Base-by-base conservation (phyloP, 2,329 filamentous ascomycete genomes). In the Colletotrichum graminicola region DNA sequence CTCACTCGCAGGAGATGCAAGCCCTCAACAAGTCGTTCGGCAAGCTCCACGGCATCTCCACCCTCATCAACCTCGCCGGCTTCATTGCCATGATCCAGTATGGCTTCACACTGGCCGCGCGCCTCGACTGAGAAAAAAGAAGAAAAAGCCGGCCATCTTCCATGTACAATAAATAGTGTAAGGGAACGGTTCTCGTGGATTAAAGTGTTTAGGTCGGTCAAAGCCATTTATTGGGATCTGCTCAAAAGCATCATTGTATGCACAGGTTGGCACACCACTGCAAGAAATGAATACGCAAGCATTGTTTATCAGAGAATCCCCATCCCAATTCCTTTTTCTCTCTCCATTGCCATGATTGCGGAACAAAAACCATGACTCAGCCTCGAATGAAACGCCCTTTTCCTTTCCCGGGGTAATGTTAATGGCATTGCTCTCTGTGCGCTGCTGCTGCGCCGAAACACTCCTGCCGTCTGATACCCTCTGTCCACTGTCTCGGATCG, bases 1-100 rank as follows among this genome's bases (percentile, higher is more conserved):
- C 94, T 49, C 93, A 97, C 77, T 96, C 93, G 6, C 86, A 91
- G 75, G 93, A 95, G 83, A 98, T 98, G 95, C 81, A 89, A 75
- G 86, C 85, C 11, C 81, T 97, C 76, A 97, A 95, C 85, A 93
- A 90, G 82, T 86, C 85, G 74, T 98, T 98, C 80, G 90, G 89
- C 21, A 88, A 88, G 73, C 81, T 97, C 68, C 96, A 99, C 81
- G 94, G 95, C 7, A 83, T 93, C 59, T 97, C 94, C 10, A 93
- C 93, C 36, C 80, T 97, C 72, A 80, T 97, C 26, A 98, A 98
- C 80, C 78, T 98, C 71, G 81, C 88, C 2, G 92, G 90, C 0
- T 86, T 97, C 60, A 80, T 91, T 52, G 90, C 91, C 0, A 91
- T 91, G 52, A 78, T 97, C 4, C 90, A 87, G 76, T 98, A 98